Conservation (phyloP, 1,284 basidiomycete genomes). For the Cutaneotrichosporon sp. region DNA sequence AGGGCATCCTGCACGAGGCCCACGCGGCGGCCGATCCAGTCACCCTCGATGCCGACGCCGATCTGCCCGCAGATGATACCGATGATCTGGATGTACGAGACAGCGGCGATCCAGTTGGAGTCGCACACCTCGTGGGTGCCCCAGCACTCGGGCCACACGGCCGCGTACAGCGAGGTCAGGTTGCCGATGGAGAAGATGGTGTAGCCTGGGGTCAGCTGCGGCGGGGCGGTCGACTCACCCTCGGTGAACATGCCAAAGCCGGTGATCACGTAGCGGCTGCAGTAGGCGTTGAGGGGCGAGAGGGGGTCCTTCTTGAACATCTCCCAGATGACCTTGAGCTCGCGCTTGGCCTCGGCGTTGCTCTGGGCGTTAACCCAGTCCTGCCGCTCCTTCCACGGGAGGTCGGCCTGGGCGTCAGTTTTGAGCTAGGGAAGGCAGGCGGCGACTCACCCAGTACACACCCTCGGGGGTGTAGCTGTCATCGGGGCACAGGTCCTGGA, state of each 20-base stretch:
- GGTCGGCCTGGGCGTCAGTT: conserved; percentile 39
- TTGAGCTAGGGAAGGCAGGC: not conserved
- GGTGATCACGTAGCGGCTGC: conserved; percentile 56
- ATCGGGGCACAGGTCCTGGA: conserved; percentile 48
- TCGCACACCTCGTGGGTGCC: conserved; percentile 54
- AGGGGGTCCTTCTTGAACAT: conserved; percentile 59
- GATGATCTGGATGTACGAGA: conserved; percentile 39
- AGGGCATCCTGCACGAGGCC: conserved; percentile 56
- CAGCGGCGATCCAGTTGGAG: conserved; percentile 56
- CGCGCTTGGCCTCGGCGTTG: conserved; percentile 55
- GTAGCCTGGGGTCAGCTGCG: conserved; percentile 28
- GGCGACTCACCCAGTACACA: conserved; percentile 48
- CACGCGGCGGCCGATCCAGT: conserved; percentile 60
- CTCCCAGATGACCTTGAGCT: conserved; percentile 53
- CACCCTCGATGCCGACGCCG: conserved; percentile 60
- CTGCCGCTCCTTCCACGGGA: conserved; percentile 43
- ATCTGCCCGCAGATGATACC: conserved; percentile 61
- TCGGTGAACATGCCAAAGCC: conserved; percentile 61
- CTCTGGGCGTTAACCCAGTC: conserved; percentile 55
- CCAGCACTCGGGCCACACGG: conserved; percentile 60
- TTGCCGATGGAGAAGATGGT: conserved; percentile 56
- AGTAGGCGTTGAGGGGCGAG: conserved; percentile 56
- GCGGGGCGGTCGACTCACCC: conserved; percentile 15
- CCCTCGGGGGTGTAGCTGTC: conserved; percentile 48
- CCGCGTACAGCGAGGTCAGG: conserved; percentile 55